Base-by-base conservation (phyloP, 305 asterid genomes). In the Solanum aculeatissimum region DNA sequence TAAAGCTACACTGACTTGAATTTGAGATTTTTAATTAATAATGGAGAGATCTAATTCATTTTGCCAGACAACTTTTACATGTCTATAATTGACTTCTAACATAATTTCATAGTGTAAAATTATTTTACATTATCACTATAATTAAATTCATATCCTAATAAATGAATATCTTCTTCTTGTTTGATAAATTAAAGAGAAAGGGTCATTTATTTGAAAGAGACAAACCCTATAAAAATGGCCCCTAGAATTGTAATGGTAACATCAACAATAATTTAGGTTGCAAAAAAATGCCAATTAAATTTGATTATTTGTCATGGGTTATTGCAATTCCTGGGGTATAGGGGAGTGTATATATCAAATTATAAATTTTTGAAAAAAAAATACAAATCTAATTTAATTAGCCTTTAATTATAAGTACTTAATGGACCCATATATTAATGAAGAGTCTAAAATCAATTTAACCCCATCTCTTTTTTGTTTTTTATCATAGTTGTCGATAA, bases 391-490 rank as follows among this genome's bases (percentile, higher is more conserved):
- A 21, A 42, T 43, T 38, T 72, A 12, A 23, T 45, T 21, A 45
- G 8, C 21, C n/a, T 23, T 43, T 21, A 42, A 13, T 43, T 21
- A 45, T 19, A n/a, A 40, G 16, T 29, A 60, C 16, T 60, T 23
- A 23, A 60, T 60, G 35, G 68, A 60, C 68, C 35, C n/a, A 14
- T 65, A 29, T 65, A 65, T 65, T 35, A 18, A 68, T 16, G 3
- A 68, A 18, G 38, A 62, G 9, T 11, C 18, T 60, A 60, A 23
- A 23, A 16, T 23, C 29, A 55, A 21, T 7, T 21, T 21, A 4
- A 1, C 7, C 0, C 2, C 3, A 3, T n/a, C 14, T 13, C 21
- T 21, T 40, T 9, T 7, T 0, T 6, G 1, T 0, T 38, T 40
- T 40, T 40, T 40, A 6, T 40, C 9, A 40, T 40, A 40, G 43